phyloP scores from a whole-genome alignment of 2,329 filamentous ascomycete genomes.

The Aureobasidium musti region DNA sequence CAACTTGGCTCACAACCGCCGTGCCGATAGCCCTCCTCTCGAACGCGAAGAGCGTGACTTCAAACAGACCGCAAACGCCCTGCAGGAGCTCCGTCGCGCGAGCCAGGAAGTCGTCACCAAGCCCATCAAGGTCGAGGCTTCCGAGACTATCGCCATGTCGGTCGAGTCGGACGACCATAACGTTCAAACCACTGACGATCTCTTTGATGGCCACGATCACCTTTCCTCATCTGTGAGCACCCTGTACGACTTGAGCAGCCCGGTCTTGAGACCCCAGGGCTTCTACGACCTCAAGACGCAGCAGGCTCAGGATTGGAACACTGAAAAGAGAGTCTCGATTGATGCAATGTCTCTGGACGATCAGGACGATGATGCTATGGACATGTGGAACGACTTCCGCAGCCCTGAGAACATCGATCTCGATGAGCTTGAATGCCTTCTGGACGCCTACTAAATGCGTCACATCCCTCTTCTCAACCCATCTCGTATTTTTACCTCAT shows the following conservation, averaged over 20 bases:
- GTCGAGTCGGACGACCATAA: conserved; percentile 52
- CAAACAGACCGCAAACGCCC: conserved; percentile 86
- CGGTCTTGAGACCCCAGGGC: conserved; percentile 45
- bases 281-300: conserved; percentile 26
- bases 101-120: conserved; percentile 41
- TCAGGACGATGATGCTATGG: conserved; percentile 37
- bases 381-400: conserved; percentile 47
- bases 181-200: conserved; percentile 52
- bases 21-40: conserved; percentile 81
- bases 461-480: neutral
- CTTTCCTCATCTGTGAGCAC: conserved; percentile 53
- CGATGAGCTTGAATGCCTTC: conserved; percentile 86
- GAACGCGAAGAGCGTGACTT: conserved; percentile 97
- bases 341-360: conserved; percentile 33
- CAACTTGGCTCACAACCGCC: conserved; percentile 60
- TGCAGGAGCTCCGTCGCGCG: conserved; percentile 59
- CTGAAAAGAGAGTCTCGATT: conserved; percentile 19
- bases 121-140: conserved; percentile 41
- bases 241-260: conserved; percentile 50
- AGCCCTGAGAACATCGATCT: conserved; percentile 88
- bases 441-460: conserved; percentile 57
- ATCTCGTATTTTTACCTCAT: conserved; percentile 10
- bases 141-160: conserved; percentile 39
- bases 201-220: conserved; percentile 51
- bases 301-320: conserved; percentile 21